Evolutionary conservation across 768 basidiomycete genomes (phyloP), one percentile per base, ranked within the genome.

Genomic region (Termitomyces titanicus): DNA sequence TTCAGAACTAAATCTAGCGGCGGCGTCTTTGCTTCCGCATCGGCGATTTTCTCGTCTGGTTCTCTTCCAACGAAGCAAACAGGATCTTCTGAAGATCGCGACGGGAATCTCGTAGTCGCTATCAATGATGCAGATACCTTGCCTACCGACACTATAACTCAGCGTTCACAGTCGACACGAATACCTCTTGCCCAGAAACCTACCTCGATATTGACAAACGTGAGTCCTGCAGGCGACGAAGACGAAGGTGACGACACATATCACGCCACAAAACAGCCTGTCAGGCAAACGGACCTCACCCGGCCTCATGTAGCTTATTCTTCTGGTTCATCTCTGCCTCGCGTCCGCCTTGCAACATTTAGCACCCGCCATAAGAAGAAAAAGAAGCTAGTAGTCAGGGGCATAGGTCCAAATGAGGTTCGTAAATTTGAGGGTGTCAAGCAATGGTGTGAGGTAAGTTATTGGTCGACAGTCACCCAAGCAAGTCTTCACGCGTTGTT

Each of bases 391-490:
- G 78, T 92, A 46, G 74, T 91, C 56, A 86, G 84, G 63, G 89
- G 89, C 31, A 79, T 91, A 27, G 77, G 78, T 8, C 71, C 75
- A 13, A 77, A 79, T 18, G 89, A 92, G 62, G 68, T 75, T 22
- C 73, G 74, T 34, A 85, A 84, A 59, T 80, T 88, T 62, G 86
- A 90, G 37, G 86, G 78, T 3, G 75, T 86, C 12, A 85, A 82
- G 63, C 76, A 73, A 56, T 92, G 89, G 89, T 92, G 89, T 62
- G 86, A 89, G 76, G 87, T 88, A 65, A 50, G 78, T 43, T 15
- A 42, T 51, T 20, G 35, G 27, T 31, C 31, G 52, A 33, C 35
- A 27, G 22, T 33, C 42, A 31, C 17, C 22, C 13, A 18, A 37
- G n/a, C 27, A 52, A n/a, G 27, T 5, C 27, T 47, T 50, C 38